A percentile compares a stretch with the other conserved stretches of the same genome.
These are phyloP conservation scores for Ustilago lituana DNA, from an alignment of 1,284 basidiomycete species.

Conservation along the genomic window DNA sequence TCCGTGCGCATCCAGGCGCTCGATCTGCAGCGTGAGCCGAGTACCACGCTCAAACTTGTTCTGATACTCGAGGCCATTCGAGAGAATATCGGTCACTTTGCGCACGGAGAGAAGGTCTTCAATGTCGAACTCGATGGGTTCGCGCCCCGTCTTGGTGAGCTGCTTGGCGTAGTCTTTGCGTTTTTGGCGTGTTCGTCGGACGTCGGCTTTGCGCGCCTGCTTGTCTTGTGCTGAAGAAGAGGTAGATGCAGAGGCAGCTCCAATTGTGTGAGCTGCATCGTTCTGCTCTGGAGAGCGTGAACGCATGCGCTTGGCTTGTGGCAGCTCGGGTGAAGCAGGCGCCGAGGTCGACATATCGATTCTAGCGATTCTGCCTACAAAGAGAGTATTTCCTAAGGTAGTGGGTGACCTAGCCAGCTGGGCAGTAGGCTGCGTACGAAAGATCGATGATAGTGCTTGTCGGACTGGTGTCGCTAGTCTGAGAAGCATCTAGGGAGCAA, in stretches of 20 bases:
- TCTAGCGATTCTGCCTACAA: too few relatives aligned
- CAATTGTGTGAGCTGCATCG: not conserved
- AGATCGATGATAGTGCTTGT: not conserved
- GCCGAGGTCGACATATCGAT: conserved; percentile 14
- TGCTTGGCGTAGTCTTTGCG: conserved; percentile 57
- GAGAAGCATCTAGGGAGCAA: conserved; percentile 26
- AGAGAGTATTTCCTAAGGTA: too few relatives aligned
- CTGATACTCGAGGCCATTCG: conserved; percentile 50
- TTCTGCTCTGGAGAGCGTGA: conserved; percentile 27
- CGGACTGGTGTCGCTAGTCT: not conserved
- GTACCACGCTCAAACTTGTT: conserved; percentile 49
- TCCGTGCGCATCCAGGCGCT: conserved; percentile 63
- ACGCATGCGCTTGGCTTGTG: conserved; percentile 39
- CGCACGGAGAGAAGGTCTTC: conserved; percentile 53
- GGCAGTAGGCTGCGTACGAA: not conserved
- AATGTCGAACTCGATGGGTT: conserved; percentile 64
- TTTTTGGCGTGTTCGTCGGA: conserved; percentile 50
- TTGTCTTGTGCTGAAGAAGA: conserved; percentile 27
- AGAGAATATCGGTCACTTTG: conserved; percentile 51
- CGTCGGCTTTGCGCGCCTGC: conserved; percentile 43
- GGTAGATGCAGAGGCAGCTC: conserved; percentile 10
- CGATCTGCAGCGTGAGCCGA: conserved; percentile 49
- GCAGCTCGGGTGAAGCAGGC: conserved; percentile 28
- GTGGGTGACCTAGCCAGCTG: not conserved
- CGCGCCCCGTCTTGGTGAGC: conserved; percentile 60